These are phyloP conservation scores for Staphylotrichum tortipilum DNA, from an alignment of 495 filamentous ascomycete genomes.

Conservation along the genomic window DNA sequence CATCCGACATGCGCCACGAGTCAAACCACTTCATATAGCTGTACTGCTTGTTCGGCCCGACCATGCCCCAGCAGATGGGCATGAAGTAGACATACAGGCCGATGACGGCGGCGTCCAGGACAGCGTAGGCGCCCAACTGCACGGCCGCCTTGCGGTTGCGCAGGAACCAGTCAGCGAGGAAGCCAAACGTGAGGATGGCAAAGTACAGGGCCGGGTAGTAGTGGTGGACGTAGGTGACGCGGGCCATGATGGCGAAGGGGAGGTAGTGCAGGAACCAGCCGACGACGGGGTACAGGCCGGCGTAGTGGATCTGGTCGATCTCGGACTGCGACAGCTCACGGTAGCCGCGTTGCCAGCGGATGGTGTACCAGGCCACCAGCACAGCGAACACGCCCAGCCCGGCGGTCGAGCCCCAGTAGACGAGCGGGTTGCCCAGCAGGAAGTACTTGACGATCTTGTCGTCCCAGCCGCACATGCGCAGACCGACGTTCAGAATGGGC, in stretches of 20 bases:
- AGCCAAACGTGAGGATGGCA: slow-evolving; percentile 82
- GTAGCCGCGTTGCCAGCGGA: slow-evolving; percentile 96
- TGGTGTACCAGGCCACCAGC: slow-evolving; percentile 71
- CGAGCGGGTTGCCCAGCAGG: slow-evolving; percentile 88
- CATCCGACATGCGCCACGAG: slow-evolving; percentile 55
- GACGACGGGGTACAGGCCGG: slow-evolving; percentile 80
- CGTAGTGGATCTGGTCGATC: slow-evolving; percentile 89
- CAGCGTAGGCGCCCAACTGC: slow-evolving; percentile 54
- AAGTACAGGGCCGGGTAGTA: slow-evolving; percentile 99
- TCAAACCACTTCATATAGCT: slow-evolving; percentile 87
- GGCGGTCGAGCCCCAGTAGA: slow-evolving; percentile 90
- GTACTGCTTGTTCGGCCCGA: slow-evolving; percentile 73
- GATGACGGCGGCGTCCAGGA: slow-evolving; percentile 63
- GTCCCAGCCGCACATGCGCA: slow-evolving; percentile 98
- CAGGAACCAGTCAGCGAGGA: slow-evolving; percentile 76
- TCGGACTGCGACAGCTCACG: slow-evolving; percentile 68
- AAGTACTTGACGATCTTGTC: slow-evolving; percentile 95
- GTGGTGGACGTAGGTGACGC: slow-evolving; percentile 98
- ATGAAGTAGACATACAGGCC: slow-evolving; percentile 83
- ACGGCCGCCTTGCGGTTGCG: slow-evolving; percentile 50
- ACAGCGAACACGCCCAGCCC: slow-evolving; percentile 63
- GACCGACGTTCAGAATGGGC: slow-evolving; percentile 88
- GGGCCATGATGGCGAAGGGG: slow-evolving; percentile 93
- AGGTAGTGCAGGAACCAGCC: slow-evolving; percentile 96
- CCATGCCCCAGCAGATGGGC: slow-evolving; percentile 96